A percentile compares a stretch with the other conserved stretches of the same genome.
Conservation (phyloP, 805 yeast species). For the Brettanomyces sp. region DNA sequence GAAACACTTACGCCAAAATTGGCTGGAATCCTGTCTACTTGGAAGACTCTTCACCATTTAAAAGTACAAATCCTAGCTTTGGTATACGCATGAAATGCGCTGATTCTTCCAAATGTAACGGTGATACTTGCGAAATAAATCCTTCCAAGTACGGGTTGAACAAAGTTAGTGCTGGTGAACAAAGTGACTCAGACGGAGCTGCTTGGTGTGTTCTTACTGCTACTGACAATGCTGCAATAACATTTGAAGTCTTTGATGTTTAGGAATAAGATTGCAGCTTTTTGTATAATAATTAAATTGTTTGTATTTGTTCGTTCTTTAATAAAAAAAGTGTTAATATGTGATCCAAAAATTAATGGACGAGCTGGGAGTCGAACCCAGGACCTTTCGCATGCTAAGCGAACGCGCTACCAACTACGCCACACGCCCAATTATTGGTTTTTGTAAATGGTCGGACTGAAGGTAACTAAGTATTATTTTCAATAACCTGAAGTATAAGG, state of each 20-base stretch:
- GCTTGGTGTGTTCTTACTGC: slow-evolving; percentile 84
- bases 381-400: slow-evolving; percentile 75
- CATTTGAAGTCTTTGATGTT: slow-evolving; percentile 57
- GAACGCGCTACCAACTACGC: slow-evolving; percentile 79
- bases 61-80: slow-evolving; percentile 45
- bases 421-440: slow-evolving; percentile 49
- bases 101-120: slow-evolving; percentile 57
- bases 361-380: slow-evolving; percentile 73
- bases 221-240: slow-evolving; percentile 49
- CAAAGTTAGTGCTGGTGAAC: slow-evolving; percentile 34
- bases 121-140: slow-evolving; percentile 76
- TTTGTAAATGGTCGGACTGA: background rate
- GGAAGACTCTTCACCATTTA: slow-evolving; percentile 48
- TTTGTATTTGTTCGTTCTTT: too few relatives aligned
- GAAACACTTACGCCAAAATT: slow-evolving; percentile 71
- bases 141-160: slow-evolving; percentile 57
- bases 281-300: too few relatives aligned
- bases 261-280: slow-evolving; percentile 5
- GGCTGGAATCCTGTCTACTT: slow-evolving; percentile 88
- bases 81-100: slow-evolving; percentile 73
- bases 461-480: too few relatives aligned
- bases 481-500: too few relatives aligned
- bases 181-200: slow-evolving; percentile 37
- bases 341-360: slow-evolving; percentile 36
- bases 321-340: too few relatives aligned